Evolutionary conservation across 208 protist species (phyloP).

Genomic region (Trichomonas gallinae): DNA sequence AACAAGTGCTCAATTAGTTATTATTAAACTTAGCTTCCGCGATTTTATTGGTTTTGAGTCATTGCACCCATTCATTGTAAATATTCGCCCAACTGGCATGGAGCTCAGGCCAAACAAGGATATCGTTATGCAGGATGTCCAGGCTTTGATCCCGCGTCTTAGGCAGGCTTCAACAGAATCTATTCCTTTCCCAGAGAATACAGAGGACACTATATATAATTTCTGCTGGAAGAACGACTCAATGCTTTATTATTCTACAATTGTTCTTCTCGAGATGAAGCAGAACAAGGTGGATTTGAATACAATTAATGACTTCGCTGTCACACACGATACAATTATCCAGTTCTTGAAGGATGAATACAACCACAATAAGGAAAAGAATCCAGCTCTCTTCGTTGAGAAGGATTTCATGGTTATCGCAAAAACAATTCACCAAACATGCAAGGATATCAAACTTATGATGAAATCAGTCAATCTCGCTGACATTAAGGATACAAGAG

Average conservation of each 20-base stretch:
- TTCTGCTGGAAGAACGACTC: neutral
- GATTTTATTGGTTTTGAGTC: neutral
- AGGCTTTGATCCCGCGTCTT: neutral
- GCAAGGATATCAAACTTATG: neutral
- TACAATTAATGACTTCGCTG: neutral
- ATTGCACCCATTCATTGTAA: neutral
- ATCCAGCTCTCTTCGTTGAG: neutral
- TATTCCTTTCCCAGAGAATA: neutral
- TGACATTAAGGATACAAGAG: neutral
- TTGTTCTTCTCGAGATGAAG: neutral
- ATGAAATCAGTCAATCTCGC: neutral
- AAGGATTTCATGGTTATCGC: neutral
- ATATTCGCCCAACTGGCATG: neutral
- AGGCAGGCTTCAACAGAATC: neutral
- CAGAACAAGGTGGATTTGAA: neutral
- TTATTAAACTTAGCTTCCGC: neutral
- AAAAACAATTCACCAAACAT: neutral
- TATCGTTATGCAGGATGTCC: neutral
- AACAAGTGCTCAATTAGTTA: neutral
- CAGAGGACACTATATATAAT: neutral
- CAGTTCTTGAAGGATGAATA: neutral
- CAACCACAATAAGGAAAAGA: neutral
- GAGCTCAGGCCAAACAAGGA: neutral
- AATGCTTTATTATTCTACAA: neutral
- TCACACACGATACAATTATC: neutral